These are phyloP conservation scores for Mycena epipterygia DNA, from an alignment of 768 basidiomycete genomes.

Conservation along the genomic window DNA sequence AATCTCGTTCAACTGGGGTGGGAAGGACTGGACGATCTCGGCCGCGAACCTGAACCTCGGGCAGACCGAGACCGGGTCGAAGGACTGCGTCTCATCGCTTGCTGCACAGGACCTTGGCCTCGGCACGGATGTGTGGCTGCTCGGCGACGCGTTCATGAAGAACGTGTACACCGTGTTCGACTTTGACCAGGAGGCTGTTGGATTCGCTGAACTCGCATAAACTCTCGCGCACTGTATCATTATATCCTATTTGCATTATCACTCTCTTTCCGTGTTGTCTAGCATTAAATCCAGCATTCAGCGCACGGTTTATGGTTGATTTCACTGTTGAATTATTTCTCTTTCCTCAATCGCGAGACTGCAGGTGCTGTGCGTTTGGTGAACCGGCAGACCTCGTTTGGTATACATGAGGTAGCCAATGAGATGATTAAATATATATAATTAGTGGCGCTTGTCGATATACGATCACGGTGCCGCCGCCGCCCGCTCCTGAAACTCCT, in stretches of 20 bases:
- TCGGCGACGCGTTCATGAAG: constrained; percentile 58
- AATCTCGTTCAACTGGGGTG: constrained; percentile 54
- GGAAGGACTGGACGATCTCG: constrained; percentile 57
- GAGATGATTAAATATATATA: too few species aligned
- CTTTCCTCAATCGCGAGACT: too few species aligned
- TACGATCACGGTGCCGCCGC: not conserved
- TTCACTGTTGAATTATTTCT: too few species aligned
- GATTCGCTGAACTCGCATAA: constrained; percentile 48
- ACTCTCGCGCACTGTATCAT: not conserved
- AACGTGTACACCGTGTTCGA: constrained; percentile 62
- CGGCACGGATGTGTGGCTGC: constrained; percentile 42
- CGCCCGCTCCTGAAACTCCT: not conserved
- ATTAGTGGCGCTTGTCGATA: too few species aligned
- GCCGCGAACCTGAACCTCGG: constrained; percentile 58
- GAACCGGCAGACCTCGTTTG: too few species aligned
- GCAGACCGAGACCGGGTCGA: constrained; percentile 56
- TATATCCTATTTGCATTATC: not conserved
- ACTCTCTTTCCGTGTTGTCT: not conserved
- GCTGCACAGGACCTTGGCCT: constrained; percentile 54
- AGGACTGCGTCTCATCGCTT: constrained; percentile 64
- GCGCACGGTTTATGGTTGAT: too few species aligned
- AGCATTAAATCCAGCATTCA: too few species aligned
- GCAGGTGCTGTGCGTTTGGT: too few species aligned
- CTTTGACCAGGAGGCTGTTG: constrained; percentile 48
- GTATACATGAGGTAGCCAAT: too few species aligned